phyloP scores from a whole-genome alignment of 2,329 filamentous ascomycete species.

The Metarhizium anisopliae region DNA sequence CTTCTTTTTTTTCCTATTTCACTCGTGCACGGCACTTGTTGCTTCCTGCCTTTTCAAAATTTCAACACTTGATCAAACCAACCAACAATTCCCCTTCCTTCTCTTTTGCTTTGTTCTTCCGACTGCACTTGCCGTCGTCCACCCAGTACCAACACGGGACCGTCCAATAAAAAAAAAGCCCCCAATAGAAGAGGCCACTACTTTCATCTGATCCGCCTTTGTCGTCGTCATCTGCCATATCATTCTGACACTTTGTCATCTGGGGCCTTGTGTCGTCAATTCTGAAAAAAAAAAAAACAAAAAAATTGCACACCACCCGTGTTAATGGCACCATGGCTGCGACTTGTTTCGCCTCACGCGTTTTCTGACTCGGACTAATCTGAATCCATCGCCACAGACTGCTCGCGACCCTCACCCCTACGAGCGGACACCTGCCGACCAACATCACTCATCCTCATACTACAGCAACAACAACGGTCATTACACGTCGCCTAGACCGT shows the following conservation, averaged over 20 bases:
- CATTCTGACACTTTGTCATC: background rate
- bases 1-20: constrained; percentile 15
- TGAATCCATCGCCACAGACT: constrained; percentile 22
- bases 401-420: constrained; percentile 42
- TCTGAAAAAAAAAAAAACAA: background rate
- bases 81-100: background rate
- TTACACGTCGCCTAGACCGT: constrained; percentile 39
- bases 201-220: background rate
- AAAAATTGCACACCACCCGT: background rate
- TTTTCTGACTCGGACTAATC: background rate
- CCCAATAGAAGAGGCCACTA: background rate
- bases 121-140: background rate
- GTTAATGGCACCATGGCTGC: background rate
- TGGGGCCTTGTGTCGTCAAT: background rate
- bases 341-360: background rate
- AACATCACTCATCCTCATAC: constrained; percentile 28
- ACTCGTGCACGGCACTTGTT: constrained; percentile 10
- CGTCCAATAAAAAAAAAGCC: background rate
- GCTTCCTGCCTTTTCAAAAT: constrained; percentile 4
- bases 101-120: background rate
- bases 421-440: constrained; percentile 30
- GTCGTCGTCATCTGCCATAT: background rate
- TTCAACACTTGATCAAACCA: background rate
- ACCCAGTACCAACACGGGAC: background rate
- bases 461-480: constrained; percentile 40